These are phyloP conservation scores for Aureobasidium sp. DNA, from an alignment of 2,329 filamentous ascomycete genomes.

Conservation along the genomic window DNA sequence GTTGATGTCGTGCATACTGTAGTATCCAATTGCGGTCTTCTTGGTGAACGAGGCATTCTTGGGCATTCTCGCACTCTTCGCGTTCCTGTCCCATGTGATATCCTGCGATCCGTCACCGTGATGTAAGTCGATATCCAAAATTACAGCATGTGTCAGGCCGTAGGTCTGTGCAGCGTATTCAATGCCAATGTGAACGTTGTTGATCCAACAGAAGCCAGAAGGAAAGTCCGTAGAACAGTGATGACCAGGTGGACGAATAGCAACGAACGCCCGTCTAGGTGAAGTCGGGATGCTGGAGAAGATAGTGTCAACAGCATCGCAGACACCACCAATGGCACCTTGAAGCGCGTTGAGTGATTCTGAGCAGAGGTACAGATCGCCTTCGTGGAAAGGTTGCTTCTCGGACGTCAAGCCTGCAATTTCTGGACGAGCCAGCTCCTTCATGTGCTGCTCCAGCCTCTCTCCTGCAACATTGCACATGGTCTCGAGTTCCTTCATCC, in stretches of 20 bases:
- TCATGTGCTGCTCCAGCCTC: conserved; percentile 79
- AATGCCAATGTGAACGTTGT: conserved; percentile 98
- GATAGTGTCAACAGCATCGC: conserved; percentile 90
- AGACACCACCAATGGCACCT: conserved; percentile 91
- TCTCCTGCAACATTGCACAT: conserved; percentile 87
- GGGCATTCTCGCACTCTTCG: conserved; percentile 65
- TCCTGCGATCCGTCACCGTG: conserved; percentile 97
- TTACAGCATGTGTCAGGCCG: conserved; percentile 92
- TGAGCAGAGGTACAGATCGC: conserved; percentile 89
- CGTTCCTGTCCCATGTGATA: conserved; percentile 93
- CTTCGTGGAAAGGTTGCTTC: conserved; percentile 78
- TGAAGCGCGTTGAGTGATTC: conserved; percentile 91
- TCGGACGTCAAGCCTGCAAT: conserved; percentile 51
- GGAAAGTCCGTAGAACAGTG: conserved; percentile 92
- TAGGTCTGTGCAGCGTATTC: conserved; percentile 88
- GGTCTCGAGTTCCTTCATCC: conserved; percentile 91
- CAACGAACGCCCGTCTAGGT: conserved; percentile 78
- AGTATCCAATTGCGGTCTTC: conserved; percentile 92
- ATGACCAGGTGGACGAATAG: conserved; percentile 92
- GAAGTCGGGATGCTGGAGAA: conserved; percentile 59
- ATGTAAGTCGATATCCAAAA: conserved; percentile 92
- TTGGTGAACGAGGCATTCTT: conserved; percentile 82
- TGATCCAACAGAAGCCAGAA: conserved; percentile 98
- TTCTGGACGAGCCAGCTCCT: conserved; percentile 72
- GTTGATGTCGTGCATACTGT: conserved; percentile 98